Base-by-base conservation (phyloP, 805 yeast species). In the Metschnikowia vanudenii region DNA sequence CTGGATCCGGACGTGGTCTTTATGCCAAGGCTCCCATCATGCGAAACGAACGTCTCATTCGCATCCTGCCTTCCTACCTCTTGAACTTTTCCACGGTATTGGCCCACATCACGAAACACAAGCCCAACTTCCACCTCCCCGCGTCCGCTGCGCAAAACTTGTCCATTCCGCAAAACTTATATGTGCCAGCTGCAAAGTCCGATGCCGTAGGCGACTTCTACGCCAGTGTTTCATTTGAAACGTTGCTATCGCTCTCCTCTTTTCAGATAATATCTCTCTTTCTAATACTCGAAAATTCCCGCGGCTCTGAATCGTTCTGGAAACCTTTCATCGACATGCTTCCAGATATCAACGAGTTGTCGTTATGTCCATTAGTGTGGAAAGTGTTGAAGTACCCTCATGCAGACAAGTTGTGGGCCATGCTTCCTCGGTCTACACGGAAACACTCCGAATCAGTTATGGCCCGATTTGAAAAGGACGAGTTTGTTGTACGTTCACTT, bases 361-460 rank as follows among this genome's bases (percentile, higher is more conserved):
- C 55, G 0, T 51, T 72, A 0, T 71, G 83, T 2, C 96, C 96
- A 1, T 63, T 88, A 33, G 66, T 75, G 0, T 87, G 96, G 96
- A 54, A 71, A 13, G 59, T 70, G 0, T 44, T 61, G 14, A 51
- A 65, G 11, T 53, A 56, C 3, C 59, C 68, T 10, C 62, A 45
- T 13, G 47, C 56, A 43, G 54, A 61, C 13, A 37, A 47, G n/a
- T 49, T 75, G 1, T 62, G 72, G 39, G 53, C 66, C 2, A 43
- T 60, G 8, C 63, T 85, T 18, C 85, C 91, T 0, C 22, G 53
- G 4, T 62, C 77, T 0, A 70, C 82, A 0, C 52, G 55, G 37
- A 39, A 31, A 1, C 80, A 75, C 47, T 63, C 75, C 3, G 54
- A 60, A 0, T 61, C 71, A 38, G 83, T 84, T 39, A 49, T 61